Evolutionary conservation across 2,329 filamentous ascomycete species (phyloP), one percentile per base, ranked within the genome.

Genomic region (Ophiostoma tasmaniense): DNA sequence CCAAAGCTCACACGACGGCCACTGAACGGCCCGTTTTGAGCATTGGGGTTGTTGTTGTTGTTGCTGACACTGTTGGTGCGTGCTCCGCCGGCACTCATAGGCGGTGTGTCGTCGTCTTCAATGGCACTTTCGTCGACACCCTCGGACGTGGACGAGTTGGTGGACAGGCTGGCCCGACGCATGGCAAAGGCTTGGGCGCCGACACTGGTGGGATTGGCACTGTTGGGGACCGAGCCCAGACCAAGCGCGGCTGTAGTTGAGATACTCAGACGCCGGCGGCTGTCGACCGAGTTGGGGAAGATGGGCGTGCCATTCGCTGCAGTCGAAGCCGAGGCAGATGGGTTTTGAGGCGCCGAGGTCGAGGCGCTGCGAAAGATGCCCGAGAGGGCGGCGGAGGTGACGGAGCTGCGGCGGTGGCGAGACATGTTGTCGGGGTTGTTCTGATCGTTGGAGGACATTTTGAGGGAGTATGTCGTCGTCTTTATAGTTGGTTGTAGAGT

Each of bases 1-100:
- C 94, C 93, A 76, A 97, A 96, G 80, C 93, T 97, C 82, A 97
- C 89, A 70, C 93, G 90, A 74, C 93, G 89, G 64, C 64, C 64
- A 37, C 59, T 30, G 20, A 42, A 42, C 11, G 35, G 11, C n/a
- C 33, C 22, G 62, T 25, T 64, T n/a, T 22, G 50, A 55, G 50
- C n/a, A 55, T 45, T 45, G 42, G 7, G 7, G 42, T 20, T 45
- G 42, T 42, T 42, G 17, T 4, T 42, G 39, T 42, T 17, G 17
- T 20, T 45, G 42, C 42, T 20, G 42, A 7, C 17, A 17, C 20
- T 45, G 20, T 20, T 45, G 42, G 7, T n/a, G 75, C 83, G 85
- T 52, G 81, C 76, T 30, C 33, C 62, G 69, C 79, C 78, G 67
- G 79, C 77, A n/a, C 25, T 30, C 55, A 30, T 35, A 25, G 81